A percentile compares a stretch with the other conserved stretches of the same genome.
Conservation (phyloP, 208 protist genomes). For the Endotrypanum monterogeii region DNA sequence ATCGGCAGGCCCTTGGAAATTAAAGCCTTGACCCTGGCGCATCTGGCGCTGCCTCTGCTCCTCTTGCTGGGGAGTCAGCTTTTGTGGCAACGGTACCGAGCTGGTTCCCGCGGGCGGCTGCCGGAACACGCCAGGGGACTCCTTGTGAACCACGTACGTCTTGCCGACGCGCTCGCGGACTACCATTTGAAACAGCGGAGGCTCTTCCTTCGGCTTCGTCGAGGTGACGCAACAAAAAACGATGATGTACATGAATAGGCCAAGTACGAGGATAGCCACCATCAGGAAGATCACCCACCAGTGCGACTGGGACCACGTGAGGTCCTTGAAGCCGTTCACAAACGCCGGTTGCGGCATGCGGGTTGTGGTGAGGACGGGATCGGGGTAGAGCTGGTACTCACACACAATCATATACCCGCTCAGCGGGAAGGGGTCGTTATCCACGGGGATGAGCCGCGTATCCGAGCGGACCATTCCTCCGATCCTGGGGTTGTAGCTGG, state of each 20-base stretch:
- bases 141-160: slow-evolving; percentile 17
- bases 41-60: slow-evolving; percentile 17
- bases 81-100: background rate
- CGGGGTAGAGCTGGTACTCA: slow-evolving; percentile 36
- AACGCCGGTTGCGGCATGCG: slow-evolving; percentile 41
- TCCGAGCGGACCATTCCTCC: slow-evolving; percentile 26
- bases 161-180: slow-evolving; percentile 49
- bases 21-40: slow-evolving; percentile 29
- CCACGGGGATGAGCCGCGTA: slow-evolving; percentile 4
- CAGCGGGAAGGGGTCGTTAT: slow-evolving; percentile 34
- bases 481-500: slow-evolving; percentile 2
- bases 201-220: slow-evolving; percentile 20
- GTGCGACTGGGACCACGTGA: slow-evolving; percentile 55
- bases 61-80: slow-evolving; percentile 6
- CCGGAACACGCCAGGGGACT: background rate
- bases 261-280: slow-evolving; percentile 28
- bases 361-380: slow-evolving; percentile 3
- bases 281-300: slow-evolving; percentile 60
- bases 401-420: slow-evolving; percentile 34
- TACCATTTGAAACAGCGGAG: slow-evolving; percentile 45
- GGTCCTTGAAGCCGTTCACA: slow-evolving; percentile 46
- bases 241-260: slow-evolving; percentile 34
- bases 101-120: slow-evolving; percentile 6
- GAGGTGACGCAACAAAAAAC: slow-evolving; percentile 47
- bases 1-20: slow-evolving; percentile 18